These are phyloP conservation scores for Funneliformis mosseae DNA, from an alignment of 192 early-diverging fungal genomes.

Conservation along the genomic window DNA sequence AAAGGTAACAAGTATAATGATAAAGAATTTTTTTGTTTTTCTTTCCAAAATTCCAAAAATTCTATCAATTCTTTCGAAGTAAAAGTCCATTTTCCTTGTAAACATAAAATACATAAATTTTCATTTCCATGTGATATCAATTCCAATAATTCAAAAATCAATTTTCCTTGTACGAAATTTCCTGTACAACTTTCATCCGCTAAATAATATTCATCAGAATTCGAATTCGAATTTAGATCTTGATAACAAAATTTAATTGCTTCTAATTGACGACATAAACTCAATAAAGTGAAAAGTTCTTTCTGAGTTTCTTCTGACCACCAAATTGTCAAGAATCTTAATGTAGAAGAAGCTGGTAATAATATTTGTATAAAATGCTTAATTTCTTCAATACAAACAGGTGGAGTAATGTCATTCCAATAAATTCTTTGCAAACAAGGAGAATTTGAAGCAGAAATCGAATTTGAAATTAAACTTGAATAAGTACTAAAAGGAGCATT, in stretches of 20 bases:
- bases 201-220: background rate
- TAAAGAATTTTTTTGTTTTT: background rate
- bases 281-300: background rate
- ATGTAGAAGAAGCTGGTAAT: background rate
- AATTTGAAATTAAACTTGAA: conserved; percentile 13
- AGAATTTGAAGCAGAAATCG: background rate
- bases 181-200: background rate
- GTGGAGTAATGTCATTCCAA: background rate
- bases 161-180: background rate
- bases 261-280: conserved; percentile 9
- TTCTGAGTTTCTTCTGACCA: background rate
- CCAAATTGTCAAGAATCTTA: conserved; percentile 6
- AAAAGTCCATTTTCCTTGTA: conserved; percentile 2
- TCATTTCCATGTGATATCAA: background rate
- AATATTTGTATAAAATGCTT: background rate
- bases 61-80: background rate
- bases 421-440: conserved; percentile 1
- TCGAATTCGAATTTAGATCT: background rate
- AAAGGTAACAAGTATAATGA: background rate
- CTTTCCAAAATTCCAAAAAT: conserved; percentile 16
- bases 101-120: conserved; percentile 15
- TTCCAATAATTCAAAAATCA: conserved; percentile 17
- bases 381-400: background rate
- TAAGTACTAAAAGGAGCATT: conserved; percentile 13
- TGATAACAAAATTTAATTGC: conserved; percentile 3